Conservation (phyloP, 306 rosid genomes). For the cucumber (Cucumis sativus) region Cucumber_9930_V3 NC_026661.2:10572501-10573000, state of each 20-base stretch:
- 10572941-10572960: no score
- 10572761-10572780: slow-evolving; percentile 28
- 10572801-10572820: background rate
- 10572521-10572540: background rate
- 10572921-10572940: no score
- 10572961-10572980: no score
- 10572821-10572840: background rate
- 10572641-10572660: slow-evolving; percentile 70
- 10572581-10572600: slow-evolving; percentile 23
- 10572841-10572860: background rate
- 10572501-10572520: background rate
- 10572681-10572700: slow-evolving; percentile 86
- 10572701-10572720: slow-evolving; percentile 83
- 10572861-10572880: background rate
- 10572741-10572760: slow-evolving; percentile 68
- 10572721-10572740: slow-evolving; percentile 83
- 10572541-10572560: slow-evolving; percentile 13
- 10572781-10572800: background rate
- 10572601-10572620: slow-evolving; percentile 4
- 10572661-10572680: slow-evolving; percentile 87
- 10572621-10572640: slow-evolving; percentile 77
- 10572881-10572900: no score
- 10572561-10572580: background rate
- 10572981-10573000: no score
- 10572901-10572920: no score